Percentiles rank a stretch among this genome's conserved stretches.
Conservation (phyloP, 768 basidiomycete genomes). For the Glaciozyma martinii region DNA sequence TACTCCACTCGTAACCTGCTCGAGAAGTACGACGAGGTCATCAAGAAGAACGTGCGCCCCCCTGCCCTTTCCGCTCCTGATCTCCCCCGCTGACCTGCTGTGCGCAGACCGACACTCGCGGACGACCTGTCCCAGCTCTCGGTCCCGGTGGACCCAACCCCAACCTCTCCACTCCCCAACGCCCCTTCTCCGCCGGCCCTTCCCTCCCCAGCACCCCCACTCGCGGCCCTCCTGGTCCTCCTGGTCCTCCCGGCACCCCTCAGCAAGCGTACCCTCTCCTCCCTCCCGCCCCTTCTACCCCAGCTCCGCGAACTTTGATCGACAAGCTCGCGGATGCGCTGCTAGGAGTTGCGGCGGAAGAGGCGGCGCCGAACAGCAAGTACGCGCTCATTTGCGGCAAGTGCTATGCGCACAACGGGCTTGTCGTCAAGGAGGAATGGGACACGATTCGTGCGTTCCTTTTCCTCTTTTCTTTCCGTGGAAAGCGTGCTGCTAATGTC, state of each 20-base stretch:
- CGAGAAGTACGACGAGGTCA: conserved; percentile 70
- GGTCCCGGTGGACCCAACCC: neutral
- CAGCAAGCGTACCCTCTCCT: conserved; percentile 4
- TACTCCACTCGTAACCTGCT: conserved; percentile 82
- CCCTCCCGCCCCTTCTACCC: conserved; percentile 38
- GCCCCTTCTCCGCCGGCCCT: neutral
- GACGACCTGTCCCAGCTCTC: neutral
- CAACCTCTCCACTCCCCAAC: neutral
- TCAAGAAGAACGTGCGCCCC: conserved; percentile 30
- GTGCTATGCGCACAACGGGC: conserved; percentile 80
- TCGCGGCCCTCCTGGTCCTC: conserved; percentile 8
- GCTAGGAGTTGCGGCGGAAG: conserved; percentile 52
- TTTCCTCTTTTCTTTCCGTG: neutral
- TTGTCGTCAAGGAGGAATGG: conserved; percentile 73
- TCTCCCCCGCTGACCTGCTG: neutral
- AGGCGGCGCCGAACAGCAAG: conserved; percentile 50
- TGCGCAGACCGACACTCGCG: neutral
- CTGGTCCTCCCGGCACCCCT: neutral
- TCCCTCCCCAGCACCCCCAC: conserved; percentile 10
- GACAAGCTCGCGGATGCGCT: conserved; percentile 81
- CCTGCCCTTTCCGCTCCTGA: neutral
- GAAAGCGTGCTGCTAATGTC: neutral
- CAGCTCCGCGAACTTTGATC: conserved; percentile 64
- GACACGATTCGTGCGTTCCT: conserved; percentile 64
- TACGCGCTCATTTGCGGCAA: conserved; percentile 83